Percentiles rank a stretch among this genome's conserved stretches.
Conservation (phyloP, 768 basidiomycete species). For the Scleroderma bovista region DNA sequence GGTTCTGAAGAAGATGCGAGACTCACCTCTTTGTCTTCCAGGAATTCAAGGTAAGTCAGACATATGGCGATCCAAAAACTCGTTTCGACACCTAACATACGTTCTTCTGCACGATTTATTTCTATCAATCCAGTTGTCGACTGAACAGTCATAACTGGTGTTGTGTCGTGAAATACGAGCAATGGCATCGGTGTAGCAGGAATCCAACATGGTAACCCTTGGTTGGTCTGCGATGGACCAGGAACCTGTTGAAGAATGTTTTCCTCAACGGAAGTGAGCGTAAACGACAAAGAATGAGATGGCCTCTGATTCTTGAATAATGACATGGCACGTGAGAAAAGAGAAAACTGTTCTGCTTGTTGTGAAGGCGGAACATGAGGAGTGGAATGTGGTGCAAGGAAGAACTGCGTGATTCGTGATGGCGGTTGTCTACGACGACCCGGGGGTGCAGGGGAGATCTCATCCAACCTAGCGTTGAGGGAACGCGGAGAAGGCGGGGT, state of each 20-base stretch:
- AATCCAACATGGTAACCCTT: slow-evolving; percentile 15
- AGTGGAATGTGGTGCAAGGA: slow-evolving; percentile 43
- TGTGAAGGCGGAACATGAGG: slow-evolving; percentile 28
- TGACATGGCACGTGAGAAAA: slow-evolving; percentile 48
- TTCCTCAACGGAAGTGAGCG: slow-evolving; percentile 34
- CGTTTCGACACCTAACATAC: slow-evolving; percentile 60
- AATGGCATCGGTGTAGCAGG: slow-evolving; percentile 39
- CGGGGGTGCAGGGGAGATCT: slow-evolving; percentile 7
- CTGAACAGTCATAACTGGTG: slow-evolving; percentile 55
- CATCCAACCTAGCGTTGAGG: slow-evolving; percentile 24
- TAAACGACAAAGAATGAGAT: slow-evolving; percentile 59
- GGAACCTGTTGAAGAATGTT: slow-evolving; percentile 13
- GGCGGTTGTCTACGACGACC: slow-evolving; percentile 7
- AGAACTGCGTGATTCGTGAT: slow-evolving; percentile 41
- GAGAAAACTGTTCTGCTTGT: slow-evolving; percentile 30
- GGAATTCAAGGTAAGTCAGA: slow-evolving; percentile 70
- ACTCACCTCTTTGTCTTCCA: slow-evolving; percentile 73
- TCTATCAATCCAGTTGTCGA: slow-evolving; percentile 60
- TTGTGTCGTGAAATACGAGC: slow-evolving; percentile 66
- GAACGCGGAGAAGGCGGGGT: slow-evolving; percentile 32
- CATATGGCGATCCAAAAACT: slow-evolving; percentile 76
- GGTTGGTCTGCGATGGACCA: slow-evolving; percentile 20
- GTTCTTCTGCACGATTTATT: slow-evolving; percentile 51
- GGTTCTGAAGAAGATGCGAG: neutral
- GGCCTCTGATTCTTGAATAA: slow-evolving; percentile 45